Evolutionary conservation across 2,329 filamentous ascomycete species (phyloP), one percentile per base, ranked within the genome.

Genomic region (Penicillium sp.): DNA sequence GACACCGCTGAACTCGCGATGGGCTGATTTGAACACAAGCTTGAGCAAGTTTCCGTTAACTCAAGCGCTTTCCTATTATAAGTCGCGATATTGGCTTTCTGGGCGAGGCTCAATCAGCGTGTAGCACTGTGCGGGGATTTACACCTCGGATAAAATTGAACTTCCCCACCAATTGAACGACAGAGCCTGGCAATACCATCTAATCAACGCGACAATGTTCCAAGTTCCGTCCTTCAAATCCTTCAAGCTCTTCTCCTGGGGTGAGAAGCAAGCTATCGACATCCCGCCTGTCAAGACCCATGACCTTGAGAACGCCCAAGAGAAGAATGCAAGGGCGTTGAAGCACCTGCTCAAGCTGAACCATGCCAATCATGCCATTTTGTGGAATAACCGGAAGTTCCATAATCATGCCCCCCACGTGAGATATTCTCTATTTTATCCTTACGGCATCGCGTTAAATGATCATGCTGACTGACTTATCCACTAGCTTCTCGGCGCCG

Each of bases 301-400:
- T 78, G 86, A 91, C 75, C 85, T 97, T 70, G 94, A 98, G 79
- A 90, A 89, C 5, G 84, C 88, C 53, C 85, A 88, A 9, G 92
- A 96, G 73, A 94, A 92, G 76, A 84, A 91, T 60, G 88, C 90
- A 19, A 85, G 94, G 64, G 91, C 91, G 22, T 83, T 99, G 64
- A 97, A 96, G 80, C 93, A 98, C 78, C 83, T 99, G 15, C 78
- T 99, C 63, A 92, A 91, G 77, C 89, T 93, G 56, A 98, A 98
- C 76, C 95, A 99, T 80, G 89, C 89, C 68, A 97, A 95, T 75
- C 87, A 96, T 78, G 88, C 92, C 35, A 89, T 98, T 68, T 80
- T 97, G 58, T 95, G 91, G 76, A 88, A 93, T 75, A 76, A 90
- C 57, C 81, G 90, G 4, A 82, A 85, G 64, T 95, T 89, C 71